Base-by-base conservation (phyloP, 2,329 filamentous ascomycete species). In the Ceratocystis colombiana region DNA sequence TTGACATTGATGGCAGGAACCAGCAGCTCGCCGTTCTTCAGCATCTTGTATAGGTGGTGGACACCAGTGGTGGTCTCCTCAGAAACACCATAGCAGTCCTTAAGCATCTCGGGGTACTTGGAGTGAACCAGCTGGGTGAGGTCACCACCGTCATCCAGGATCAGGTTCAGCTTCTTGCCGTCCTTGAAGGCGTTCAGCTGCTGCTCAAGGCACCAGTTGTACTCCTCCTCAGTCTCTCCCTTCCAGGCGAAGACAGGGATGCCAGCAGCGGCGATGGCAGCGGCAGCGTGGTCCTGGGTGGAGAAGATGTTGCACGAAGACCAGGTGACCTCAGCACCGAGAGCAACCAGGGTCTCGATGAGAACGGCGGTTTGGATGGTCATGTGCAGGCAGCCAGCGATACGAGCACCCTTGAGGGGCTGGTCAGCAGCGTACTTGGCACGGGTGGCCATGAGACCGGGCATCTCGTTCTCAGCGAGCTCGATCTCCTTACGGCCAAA, bases 1-100 rank as follows among this genome's bases (percentile, higher is more conserved):
- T 99, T 97, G 84, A 99, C 93, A 80, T 99, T 99, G 87, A 97
- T 90, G 79, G 93, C 84, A 72, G 94, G 94, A 72, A 96, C 89
- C 70, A 96, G 88, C 71, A 97, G 90, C 79, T 86, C 84, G 77
- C 85, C 84, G 73, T 89, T 87, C 85, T 94, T 96, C 78, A 97
- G 82, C 92, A 96, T 96, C 77, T 87, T 86, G 89, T 97, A 99
- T 69, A 99, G 85, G 84, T 97, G 93, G 88, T 97, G 94, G 75
- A 99, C 93, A 85, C 93, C 93, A 65, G 93, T 99, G 79, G 93
- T 99, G 78, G 93, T 99, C 89, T 99, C 93, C 85, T 99, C 93
- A 30, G 93, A 96, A 76, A 99, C 85, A 85, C 93, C 93, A 81
- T 85, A 97, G 90, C 94, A 97, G 84, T 84, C 90, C 83, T 96